Evolutionary conservation across 2,329 filamentous ascomycete species (phyloP), one percentile per base, ranked within the genome.

Genomic region (Westerdykella sp.): DNA sequence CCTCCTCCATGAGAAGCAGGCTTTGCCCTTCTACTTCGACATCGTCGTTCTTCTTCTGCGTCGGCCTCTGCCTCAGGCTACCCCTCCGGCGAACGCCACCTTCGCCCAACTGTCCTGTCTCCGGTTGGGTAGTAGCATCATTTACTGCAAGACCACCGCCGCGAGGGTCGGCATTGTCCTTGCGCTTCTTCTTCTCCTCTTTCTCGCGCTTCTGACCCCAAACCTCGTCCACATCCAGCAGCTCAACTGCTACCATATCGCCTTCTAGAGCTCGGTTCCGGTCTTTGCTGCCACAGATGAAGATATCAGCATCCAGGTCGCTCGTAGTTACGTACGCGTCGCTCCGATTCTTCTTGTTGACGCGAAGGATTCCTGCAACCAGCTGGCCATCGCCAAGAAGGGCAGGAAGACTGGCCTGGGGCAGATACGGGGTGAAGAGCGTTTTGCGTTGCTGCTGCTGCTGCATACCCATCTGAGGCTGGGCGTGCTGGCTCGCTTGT

Each of bases 161-260:
- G 52, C 91, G 83, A 46, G 87, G 90, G 65, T 97, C 93, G 28
- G 89, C 94, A 46, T 96, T 95, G 62, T 98, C 93, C 76, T 98
- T 98, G 68, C 93, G 87, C 75, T 97, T 98, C 81, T 98, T 98
- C 79, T 98, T 98, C 69, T 98, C 93, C 71, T 98, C 93, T 69
- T 98, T 98, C 69, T 98, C 93, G 44, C 89, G 87, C 77, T 98
- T 98, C 74, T 98, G 93, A 18, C 85, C 81, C 93, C 93, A 98
- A 2, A 98, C 93, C 64, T 98, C 93, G 65, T 97, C 93, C 6
- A 98, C 93, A 61, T 98, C 91, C 40, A 98, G 81, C 37, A 98
- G 82, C 70, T 98, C 93, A 42, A 98, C 82, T 25, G 93, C 93
- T 45, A 98, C 93, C 43, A 95, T 78, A 66, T 98, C 93, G 46